These are phyloP conservation scores for Eutrema heterophyllum DNA, from an alignment of 345 rosid genomes.

Conservation along the genomic window DNA sequence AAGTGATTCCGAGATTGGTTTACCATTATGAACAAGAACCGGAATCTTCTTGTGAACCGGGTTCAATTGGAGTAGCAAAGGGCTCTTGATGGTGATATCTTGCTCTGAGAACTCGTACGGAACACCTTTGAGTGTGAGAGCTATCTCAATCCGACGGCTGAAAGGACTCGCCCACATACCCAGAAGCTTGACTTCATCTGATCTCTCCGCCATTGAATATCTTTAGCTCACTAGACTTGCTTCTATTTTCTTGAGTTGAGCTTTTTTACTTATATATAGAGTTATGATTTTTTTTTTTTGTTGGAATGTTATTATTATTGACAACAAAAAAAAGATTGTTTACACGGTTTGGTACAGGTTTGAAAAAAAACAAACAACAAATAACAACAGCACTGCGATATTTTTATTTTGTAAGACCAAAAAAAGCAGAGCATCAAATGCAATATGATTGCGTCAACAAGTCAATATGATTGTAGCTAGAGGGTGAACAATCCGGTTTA, in stretches of 20 bases:
- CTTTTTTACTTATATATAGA: background rate
- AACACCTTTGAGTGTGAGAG: constrained; percentile 41
- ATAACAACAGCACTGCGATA: no score
- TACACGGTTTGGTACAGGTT: no score
- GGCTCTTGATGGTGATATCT: constrained; percentile 35
- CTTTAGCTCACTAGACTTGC: background rate
- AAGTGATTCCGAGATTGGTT: constrained; percentile 37
- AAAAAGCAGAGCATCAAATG: no score
- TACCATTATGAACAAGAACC: constrained; percentile 46
- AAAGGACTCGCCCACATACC: constrained; percentile 43
- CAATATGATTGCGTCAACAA: background rate
- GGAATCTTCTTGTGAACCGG: constrained; percentile 44
- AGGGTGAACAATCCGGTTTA: background rate
- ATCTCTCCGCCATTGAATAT: constrained; percentile 17
- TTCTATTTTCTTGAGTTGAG: background rate
- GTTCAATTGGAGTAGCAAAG: constrained; percentile 37
- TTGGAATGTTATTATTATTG: no score
- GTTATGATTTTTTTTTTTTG: background rate
- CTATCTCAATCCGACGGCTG: constrained; percentile 38
- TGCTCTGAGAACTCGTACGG: constrained; percentile 26
- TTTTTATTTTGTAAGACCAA: no score
- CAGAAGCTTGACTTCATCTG: constrained; percentile 41
- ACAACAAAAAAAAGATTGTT: no score
- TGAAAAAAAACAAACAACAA: no score
- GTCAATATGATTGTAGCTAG: background rate